Conservation (phyloP, 768 basidiomycete species). For the Coprinopsis strossmayeri region DNA sequence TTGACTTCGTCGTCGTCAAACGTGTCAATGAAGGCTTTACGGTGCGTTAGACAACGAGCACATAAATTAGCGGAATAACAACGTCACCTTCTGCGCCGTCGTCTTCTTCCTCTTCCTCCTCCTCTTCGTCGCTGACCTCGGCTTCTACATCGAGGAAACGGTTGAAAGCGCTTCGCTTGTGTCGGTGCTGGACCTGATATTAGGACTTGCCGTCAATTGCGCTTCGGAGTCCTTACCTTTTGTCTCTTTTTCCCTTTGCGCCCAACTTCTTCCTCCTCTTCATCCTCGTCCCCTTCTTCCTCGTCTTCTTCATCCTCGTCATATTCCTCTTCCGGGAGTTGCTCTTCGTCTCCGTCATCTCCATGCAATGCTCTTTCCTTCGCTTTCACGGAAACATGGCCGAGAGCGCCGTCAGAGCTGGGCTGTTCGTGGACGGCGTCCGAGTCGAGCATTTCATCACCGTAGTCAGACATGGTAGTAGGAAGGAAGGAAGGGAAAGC, state of each 20-base stretch:
- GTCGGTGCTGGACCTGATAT: constrained; percentile 42
- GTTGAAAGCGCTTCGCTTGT: constrained; percentile 57
- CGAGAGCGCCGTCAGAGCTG: constrained; percentile 30
- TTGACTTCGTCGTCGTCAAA: constrained; percentile 47
- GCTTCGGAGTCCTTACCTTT: constrained; percentile 38
- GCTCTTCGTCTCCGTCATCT: constrained; percentile 33
- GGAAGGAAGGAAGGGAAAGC: constrained; percentile 2
- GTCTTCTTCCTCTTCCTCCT: constrained; percentile 82
- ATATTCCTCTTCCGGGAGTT: constrained; percentile 29
- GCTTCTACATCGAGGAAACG: constrained; percentile 96
- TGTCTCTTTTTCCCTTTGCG: constrained; percentile 49
- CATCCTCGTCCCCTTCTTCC: constrained; percentile 49
- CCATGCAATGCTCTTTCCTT: constrained; percentile 40
- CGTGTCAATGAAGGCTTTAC: constrained; percentile 63
- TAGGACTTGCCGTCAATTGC: constrained; percentile 4
- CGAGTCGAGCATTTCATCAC: constrained; percentile 34
- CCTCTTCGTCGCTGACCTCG: constrained; percentile 95
- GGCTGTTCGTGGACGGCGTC: constrained; percentile 30
- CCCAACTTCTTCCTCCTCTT: constrained; percentile 48
- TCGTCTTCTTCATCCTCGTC: constrained; percentile 36
- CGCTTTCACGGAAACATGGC: constrained; percentile 24
- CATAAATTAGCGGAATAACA: constrained; percentile 3
- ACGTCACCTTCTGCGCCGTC: constrained; percentile 52
- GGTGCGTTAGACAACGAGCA: constrained; percentile 9
- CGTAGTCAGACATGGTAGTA: constrained; percentile 39